Conservation (phyloP, 2,329 filamentous ascomycete species). For the Byssoonygena ceratinophila region DNA sequence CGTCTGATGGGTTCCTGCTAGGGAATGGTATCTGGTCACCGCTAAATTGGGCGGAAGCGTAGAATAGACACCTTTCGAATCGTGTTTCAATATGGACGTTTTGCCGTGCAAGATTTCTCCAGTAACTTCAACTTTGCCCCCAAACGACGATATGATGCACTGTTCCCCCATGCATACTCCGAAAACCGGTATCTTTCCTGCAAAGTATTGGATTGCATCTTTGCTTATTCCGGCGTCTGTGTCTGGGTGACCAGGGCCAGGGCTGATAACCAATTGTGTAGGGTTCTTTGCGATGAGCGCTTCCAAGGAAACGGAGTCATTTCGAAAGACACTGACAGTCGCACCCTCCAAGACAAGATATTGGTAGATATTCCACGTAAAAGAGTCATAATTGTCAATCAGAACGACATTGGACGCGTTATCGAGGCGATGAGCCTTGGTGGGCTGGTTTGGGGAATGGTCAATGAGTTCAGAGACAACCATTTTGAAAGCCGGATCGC, state of each 20-base stretch:
- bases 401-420: slow-evolving; percentile 84
- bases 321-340: slow-evolving; percentile 76
- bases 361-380: slow-evolving; percentile 99
- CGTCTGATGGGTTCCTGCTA: slow-evolving; percentile 81
- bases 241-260: slow-evolving; percentile 83
- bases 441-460: slow-evolving; percentile 71
- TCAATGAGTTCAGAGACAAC: slow-evolving; percentile 43
- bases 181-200: slow-evolving; percentile 86
- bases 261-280: slow-evolving; percentile 88
- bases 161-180: slow-evolving; percentile 99
- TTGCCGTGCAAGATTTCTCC: slow-evolving; percentile 97
- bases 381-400: slow-evolving; percentile 99
- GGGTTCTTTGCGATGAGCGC: slow-evolving; percentile 74
- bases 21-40: slow-evolving; percentile 90
- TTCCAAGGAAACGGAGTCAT: slow-evolving; percentile 80
- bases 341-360: slow-evolving; percentile 95
- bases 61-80: slow-evolving; percentile 81
- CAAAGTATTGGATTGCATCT: slow-evolving; percentile 80
- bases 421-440: slow-evolving; percentile 58
- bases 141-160: slow-evolving; percentile 91
- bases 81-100: slow-evolving; percentile 81
- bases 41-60: slow-evolving; percentile 69
- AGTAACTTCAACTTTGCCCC: slow-evolving; percentile 80
- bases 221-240: slow-evolving; percentile 90
- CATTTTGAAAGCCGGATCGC: not conserved